Conservation (phyloP, 2,329 filamentous ascomycete genomes). For the Alternaria arborescens region DNA sequence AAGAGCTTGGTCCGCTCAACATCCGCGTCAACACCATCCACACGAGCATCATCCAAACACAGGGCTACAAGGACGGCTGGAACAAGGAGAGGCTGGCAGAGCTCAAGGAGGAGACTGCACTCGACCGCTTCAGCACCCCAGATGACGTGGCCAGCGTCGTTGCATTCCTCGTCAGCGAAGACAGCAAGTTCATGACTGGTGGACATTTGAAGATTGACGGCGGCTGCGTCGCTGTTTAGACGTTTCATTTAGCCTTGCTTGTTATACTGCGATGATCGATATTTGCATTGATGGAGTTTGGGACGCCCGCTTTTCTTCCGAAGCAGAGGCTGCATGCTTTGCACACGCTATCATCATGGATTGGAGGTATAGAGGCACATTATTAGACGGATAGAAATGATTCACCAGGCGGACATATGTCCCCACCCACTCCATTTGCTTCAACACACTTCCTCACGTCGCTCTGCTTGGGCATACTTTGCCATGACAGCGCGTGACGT, state of each 20-base stretch:
- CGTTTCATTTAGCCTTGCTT: background rate
- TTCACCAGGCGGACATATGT: background rate
- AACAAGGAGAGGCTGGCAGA: constrained; percentile 46
- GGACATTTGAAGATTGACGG: constrained; percentile 47
- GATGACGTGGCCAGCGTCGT: constrained; percentile 53
- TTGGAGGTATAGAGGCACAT: constrained; percentile 1
- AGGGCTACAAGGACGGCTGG: constrained; percentile 49
- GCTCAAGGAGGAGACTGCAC: constrained; percentile 43
- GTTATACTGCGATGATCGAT: constrained; percentile 2
- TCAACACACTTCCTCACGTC: background rate
- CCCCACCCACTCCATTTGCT: background rate
- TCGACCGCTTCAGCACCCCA: constrained; percentile 49
- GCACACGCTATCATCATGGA: constrained; percentile 3
- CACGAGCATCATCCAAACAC: constrained; percentile 50
- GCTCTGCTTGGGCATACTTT: constrained; percentile 1
- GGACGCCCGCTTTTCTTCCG: constrained; percentile 15
- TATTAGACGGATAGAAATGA: constrained; percentile 6
- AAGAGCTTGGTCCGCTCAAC: constrained; percentile 49
- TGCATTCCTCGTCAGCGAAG: constrained; percentile 51
- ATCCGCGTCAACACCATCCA: constrained; percentile 55
- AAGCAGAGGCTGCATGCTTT: constrained; percentile 3
- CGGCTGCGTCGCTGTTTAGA: constrained; percentile 41
- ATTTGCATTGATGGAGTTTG: constrained; percentile 34
- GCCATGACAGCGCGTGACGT: constrained; percentile 3
- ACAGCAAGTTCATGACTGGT: constrained; percentile 53